Percentiles rank a stretch among this genome's conserved stretches.
Evolutionary conservation across 2,329 filamentous ascomycete genomes (phyloP).

Genomic region (Raffaelea ambrosiae): DNA sequence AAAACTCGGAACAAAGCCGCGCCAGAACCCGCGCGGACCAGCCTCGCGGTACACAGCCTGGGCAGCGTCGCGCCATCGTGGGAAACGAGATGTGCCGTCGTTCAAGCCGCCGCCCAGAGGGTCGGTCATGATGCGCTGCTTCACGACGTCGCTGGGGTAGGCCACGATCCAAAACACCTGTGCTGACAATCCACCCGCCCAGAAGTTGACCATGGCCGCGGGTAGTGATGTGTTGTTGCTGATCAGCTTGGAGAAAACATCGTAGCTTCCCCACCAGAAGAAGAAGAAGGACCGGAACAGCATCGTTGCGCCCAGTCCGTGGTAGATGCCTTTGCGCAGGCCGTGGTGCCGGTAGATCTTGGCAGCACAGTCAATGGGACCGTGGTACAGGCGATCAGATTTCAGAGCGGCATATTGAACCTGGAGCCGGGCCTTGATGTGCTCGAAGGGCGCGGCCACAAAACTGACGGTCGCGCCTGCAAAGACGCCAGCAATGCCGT

Average conservation of each 20-base stretch:
- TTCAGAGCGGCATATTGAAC: constrained; percentile 84
- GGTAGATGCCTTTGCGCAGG: constrained; percentile 65
- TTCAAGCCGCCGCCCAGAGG: constrained; percentile 62
- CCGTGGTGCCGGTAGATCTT: constrained; percentile 69
- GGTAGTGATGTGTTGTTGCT: constrained; percentile 56
- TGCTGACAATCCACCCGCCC: constrained; percentile 87
- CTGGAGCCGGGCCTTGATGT: constrained; percentile 88
- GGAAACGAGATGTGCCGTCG: constrained; percentile 61
- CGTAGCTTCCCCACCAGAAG: constrained; percentile 97
- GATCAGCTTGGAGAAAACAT: constrained; percentile 66
- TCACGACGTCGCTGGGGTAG: constrained; percentile 88
- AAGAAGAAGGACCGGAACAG: constrained; percentile 93
- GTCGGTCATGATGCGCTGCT: constrained; percentile 97
- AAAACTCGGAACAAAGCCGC: constrained; percentile 91
- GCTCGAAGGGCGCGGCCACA: constrained; percentile 88
- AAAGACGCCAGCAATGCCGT: constrained; percentile 79
- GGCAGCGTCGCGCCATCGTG: constrained; percentile 72
- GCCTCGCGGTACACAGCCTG: constrained; percentile 64
- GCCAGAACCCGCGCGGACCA: constrained; percentile 78
- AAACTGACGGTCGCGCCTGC: constrained; percentile 87
- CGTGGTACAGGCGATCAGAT: constrained; percentile 68
- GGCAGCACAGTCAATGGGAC: constrained; percentile 72
- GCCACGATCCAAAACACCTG: constrained; percentile 92
- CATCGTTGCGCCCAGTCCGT: constrained; percentile 75
- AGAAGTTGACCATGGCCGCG: constrained; percentile 83